Base-by-base conservation (phyloP, 2,329 filamentous ascomycete genomes). In the Trichoderma simmonsii region DNA sequence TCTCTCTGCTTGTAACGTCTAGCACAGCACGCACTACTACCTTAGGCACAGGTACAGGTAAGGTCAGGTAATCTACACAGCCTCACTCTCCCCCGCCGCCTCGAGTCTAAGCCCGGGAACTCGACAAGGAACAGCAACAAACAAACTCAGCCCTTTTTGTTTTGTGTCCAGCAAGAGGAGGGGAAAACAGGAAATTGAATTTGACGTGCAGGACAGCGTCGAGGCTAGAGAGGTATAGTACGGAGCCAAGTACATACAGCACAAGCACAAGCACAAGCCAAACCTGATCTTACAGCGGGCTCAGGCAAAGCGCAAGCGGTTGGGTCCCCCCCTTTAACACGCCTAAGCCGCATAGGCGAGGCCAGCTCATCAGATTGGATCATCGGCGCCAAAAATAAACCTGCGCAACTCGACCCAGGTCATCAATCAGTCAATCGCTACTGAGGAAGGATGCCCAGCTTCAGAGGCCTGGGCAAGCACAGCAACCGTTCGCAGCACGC, bases 401-500 rank as follows among this genome's bases (percentile, higher is more conserved):
- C 66, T 34, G 36, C 54, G 56, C 66, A 39, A 60, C 34, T 26
- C 54, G 28, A 34, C 57, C 15, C 21, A 39, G 21, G 32, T 48
- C 11, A 56, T 36, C 21, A 28, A 15, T 59, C 24, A 34, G 32
- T 34, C 32, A 34, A 34, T 34, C 32, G 57, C 39, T 18, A 6
- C 12, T 56, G 62, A 34, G 32, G 32, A 34, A 54, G 54, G 64
- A 73, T 69, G 66, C 59, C 73, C 77, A 81, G 81, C 80, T 88
- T 88, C 81, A 82, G 83, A 81, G 86, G 86, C 78, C 81, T 87
- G 79, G 83, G 85, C 79, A 88, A 83, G 83, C 84, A 87, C 80
- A 85, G 83, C 83, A 87, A 87, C 78, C 86, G 86, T 77, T 87
- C 87, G 79, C 87, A 88, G 82, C 86, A 87, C 78, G 84, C 85